These are phyloP conservation scores for Erigeron canadensis DNA, from an alignment of 129 eudicot genomes.

Conservation along the genomic window DNA sequence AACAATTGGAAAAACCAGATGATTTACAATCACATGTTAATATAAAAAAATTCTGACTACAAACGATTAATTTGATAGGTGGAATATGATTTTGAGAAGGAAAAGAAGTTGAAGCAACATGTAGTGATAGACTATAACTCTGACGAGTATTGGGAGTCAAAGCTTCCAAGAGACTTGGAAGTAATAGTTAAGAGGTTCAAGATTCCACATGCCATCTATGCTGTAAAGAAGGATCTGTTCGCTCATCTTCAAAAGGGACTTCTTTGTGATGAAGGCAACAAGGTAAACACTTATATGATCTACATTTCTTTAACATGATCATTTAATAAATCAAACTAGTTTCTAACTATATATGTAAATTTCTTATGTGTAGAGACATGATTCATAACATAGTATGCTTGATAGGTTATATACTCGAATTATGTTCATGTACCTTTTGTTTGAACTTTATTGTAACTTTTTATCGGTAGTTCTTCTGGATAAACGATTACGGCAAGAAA, in stretches of 20 bases:
- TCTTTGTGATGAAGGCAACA: not conserved
- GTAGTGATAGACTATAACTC: not conserved
- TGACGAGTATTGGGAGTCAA: not conserved
- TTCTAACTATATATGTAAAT: no score
- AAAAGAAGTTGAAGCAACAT: not conserved
- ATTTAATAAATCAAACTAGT: no score
- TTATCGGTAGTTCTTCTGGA: not conserved
- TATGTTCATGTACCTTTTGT: no score
- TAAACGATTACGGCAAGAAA: not conserved
- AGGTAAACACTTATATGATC: not conserved
- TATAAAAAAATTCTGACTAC: no score
- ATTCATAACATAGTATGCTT: not conserved
- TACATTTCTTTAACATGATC: not conserved
- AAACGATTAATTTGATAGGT: no score
- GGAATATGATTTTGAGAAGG: not conserved
- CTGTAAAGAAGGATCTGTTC: not conserved
- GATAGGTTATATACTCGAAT: no score
- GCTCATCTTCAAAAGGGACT: not conserved
- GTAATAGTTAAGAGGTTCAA: not conserved
- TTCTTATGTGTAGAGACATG: no score
- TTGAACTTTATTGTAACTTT: not conserved
- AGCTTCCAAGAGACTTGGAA: not conserved
- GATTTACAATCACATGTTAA: no score
- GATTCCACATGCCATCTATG: slow-evolving; percentile 2
- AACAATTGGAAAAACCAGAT: no score